phyloP scores from a whole-genome alignment of 306 rosid species.

The Malus orientalis region DNA sequence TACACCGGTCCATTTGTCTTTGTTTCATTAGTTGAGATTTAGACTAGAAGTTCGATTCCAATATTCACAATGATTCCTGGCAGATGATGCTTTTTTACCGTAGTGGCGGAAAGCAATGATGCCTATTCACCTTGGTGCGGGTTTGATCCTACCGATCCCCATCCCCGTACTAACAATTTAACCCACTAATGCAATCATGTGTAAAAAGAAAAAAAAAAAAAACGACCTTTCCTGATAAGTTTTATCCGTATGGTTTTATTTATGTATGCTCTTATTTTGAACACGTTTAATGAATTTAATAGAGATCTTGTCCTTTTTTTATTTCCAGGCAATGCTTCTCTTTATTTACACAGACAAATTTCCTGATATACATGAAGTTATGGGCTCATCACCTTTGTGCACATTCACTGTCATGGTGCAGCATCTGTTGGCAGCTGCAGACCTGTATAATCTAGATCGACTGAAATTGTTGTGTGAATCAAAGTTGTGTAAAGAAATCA shows the following conservation, averaged over 20 bases:
- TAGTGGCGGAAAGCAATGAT: too few relatives aligned
- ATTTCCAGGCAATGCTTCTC: conserved; percentile 72
- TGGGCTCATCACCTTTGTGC: conserved; percentile 48
- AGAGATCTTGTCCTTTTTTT: conserved; percentile 7
- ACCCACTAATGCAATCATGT: too few relatives aligned
- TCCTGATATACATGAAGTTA: conserved; percentile 52
- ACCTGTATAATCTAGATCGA: conserved; percentile 68
- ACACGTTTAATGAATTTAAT: not conserved
- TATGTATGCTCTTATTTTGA: conserved; percentile 6
- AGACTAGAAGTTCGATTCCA: not conserved
- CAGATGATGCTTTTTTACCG: too few relatives aligned
- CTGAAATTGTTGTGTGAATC: conserved; percentile 68
- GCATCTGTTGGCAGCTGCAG: conserved; percentile 80
- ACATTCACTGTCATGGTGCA: conserved; percentile 71
- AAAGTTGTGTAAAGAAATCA: conserved; percentile 59
- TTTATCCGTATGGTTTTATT: not conserved
- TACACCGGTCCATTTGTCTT: not conserved
- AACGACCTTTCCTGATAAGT: not conserved
- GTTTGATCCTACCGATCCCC: too few relatives aligned
- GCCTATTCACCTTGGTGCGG: too few relatives aligned
- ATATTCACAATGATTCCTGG: not conserved
- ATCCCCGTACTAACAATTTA: too few relatives aligned
- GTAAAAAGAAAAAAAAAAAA: too few relatives aligned
- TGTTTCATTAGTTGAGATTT: not conserved
- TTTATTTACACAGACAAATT: conserved; percentile 62